These are phyloP conservation scores for Linderniella brevidens DNA, from an alignment of 257 asterid species.

Conservation along the genomic window DNA sequence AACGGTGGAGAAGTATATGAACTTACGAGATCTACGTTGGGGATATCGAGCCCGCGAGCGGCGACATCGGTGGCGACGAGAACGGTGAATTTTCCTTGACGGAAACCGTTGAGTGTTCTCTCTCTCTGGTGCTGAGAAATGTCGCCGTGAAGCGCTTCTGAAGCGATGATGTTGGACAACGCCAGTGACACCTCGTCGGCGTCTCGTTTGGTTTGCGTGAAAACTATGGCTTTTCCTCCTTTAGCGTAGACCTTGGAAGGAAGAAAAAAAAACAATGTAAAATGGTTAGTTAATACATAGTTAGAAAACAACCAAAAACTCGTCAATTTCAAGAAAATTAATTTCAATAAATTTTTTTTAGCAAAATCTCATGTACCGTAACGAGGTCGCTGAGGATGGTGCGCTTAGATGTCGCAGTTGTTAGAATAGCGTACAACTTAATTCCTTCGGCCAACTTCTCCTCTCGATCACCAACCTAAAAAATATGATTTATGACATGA, in stretches of 20 bases:
- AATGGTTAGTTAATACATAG: neutral
- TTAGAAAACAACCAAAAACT: slow-evolving; percentile 11
- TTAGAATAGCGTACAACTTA: slow-evolving; percentile 56
- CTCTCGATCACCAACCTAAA: slow-evolving; percentile 66
- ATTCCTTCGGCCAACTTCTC: slow-evolving; percentile 87
- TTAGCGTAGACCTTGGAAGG: slow-evolving; percentile 59
- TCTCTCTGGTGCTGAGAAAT: slow-evolving; percentile 97
- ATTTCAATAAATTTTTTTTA: neutral
- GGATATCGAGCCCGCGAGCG: slow-evolving; percentile 87
- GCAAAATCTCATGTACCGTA: slow-evolving; percentile 24
- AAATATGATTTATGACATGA: slow-evolving; percentile 6
- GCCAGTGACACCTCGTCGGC: slow-evolving; percentile 89
- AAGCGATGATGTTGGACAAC: slow-evolving; percentile 60
- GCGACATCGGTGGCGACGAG: slow-evolving; percentile 98
- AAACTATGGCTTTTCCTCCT: slow-evolving; percentile 88
- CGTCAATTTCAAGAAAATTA: neutral
- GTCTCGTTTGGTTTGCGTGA: slow-evolving; percentile 84
- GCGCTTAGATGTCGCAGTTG: slow-evolving; percentile 53
- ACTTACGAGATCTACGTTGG: slow-evolving; percentile 90
- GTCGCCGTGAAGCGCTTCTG: slow-evolving; percentile 96
- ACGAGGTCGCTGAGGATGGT: slow-evolving; percentile 67
- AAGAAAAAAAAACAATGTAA: neutral
- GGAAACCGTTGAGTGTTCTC: slow-evolving; percentile 76
- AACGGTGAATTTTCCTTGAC: slow-evolving; percentile 86
- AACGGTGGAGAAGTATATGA: too few relatives aligned